Evolutionary conservation across 1,139 yeast genomes (phyloP).

Genomic region (Nakaseomyces nivariensis): DNA sequence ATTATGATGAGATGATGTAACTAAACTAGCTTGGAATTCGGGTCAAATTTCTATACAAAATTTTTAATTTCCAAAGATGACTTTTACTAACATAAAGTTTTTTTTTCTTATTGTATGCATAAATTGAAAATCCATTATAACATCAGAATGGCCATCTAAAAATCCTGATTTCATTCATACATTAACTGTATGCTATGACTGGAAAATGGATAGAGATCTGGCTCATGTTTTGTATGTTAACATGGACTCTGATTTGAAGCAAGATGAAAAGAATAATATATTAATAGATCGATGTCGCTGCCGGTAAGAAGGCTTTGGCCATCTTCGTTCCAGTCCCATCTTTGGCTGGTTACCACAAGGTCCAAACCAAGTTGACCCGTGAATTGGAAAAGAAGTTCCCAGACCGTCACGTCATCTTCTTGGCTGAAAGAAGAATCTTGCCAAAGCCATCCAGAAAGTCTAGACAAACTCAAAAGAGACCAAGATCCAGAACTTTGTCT

Average conservation of each 20-base stretch:
- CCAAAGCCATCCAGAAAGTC: constrained; percentile 92
- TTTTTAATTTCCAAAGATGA: constrained; percentile 13
- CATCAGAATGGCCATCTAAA: not conserved
- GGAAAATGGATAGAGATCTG: too few relatives aligned
- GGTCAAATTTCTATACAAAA: not conserved
- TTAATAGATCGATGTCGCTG: constrained; percentile 72
- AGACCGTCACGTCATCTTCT: constrained; percentile 98
- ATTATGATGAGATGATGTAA: too few relatives aligned
- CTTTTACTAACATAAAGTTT: constrained; percentile 1
- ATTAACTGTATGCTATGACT: too few relatives aligned
- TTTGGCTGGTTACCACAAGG: constrained; percentile 89
- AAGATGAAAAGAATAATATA: not conserved
- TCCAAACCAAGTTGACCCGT: constrained; percentile 95
- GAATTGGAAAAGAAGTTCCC: constrained; percentile 99
- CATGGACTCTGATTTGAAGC: not conserved
- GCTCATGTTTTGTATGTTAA: too few relatives aligned
- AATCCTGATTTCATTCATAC: not conserved
- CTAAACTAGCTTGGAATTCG: not conserved
- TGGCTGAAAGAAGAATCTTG: constrained; percentile 99
- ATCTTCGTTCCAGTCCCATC: constrained; percentile 97
- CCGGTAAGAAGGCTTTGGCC: constrained; percentile 98
- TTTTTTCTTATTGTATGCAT: constrained; percentile 12
- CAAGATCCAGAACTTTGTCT: constrained; percentile 98
- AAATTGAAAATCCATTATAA: too few relatives aligned
- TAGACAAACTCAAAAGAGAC: constrained; percentile 96